These are phyloP conservation scores for Starmerella roubikii DNA, from an alignment of 805 yeast genomes.

Conservation along the genomic window DNA sequence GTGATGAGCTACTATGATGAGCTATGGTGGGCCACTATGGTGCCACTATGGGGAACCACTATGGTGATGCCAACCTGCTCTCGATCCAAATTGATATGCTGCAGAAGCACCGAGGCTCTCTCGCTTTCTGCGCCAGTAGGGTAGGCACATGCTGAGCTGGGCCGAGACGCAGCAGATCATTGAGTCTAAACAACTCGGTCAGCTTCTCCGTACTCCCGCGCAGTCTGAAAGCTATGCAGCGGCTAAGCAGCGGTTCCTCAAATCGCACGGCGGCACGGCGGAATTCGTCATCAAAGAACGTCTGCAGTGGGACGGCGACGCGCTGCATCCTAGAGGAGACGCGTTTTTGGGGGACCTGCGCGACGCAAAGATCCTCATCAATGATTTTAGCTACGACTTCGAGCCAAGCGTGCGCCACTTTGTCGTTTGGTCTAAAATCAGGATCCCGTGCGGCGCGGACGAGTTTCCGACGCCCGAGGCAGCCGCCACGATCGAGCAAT, in stretches of 20 bases:
- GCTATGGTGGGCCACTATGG: no score
- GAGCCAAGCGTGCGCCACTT: constrained; percentile 36
- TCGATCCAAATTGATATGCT: no score
- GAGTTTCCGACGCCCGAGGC: constrained; percentile 26
- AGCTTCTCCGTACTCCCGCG: constrained; percentile 21
- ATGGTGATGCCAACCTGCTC: no score
- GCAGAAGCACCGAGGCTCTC: no score
- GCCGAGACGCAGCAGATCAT: constrained; percentile 11
- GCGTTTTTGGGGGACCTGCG: constrained; percentile 14
- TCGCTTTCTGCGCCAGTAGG: not conserved
- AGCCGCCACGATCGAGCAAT: constrained; percentile 28
- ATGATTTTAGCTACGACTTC: constrained; percentile 45
- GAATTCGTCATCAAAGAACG: constrained; percentile 19
- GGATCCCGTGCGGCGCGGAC: constrained; percentile 35
- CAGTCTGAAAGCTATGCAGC: constrained; percentile 19
- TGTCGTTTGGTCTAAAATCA: constrained; percentile 43
- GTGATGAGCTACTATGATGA: no score
- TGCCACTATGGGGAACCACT: no score
- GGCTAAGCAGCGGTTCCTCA: constrained; percentile 19
- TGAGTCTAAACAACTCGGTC: constrained; percentile 14
- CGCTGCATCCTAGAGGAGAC: not conserved
- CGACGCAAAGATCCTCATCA: constrained; percentile 36
- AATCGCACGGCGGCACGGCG: constrained; percentile 20
- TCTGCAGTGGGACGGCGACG: constrained; percentile 22
- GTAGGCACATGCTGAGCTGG: constrained; percentile 14